A percentile compares a stretch with the other conserved stretches of the same genome.
Conservation (phyloP, 176 grass and related monocot genomes). For the Juncus inflexus region DNA sequence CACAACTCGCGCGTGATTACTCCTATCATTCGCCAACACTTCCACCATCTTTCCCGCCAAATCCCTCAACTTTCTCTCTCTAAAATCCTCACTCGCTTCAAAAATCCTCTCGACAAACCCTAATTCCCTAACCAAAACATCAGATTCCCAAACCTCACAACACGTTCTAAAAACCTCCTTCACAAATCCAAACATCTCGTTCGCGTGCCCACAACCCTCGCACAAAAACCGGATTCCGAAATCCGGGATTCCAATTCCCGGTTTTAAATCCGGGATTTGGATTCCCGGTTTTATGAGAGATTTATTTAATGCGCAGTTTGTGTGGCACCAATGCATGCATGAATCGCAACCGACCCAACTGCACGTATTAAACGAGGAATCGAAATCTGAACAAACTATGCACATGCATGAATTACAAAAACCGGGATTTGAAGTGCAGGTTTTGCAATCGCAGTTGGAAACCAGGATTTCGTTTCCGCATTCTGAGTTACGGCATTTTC, state of each 20-base stretch:
- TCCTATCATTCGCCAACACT: slow-evolving; percentile 46
- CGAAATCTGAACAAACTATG: slow-evolving; percentile 76
- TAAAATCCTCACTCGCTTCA: slow-evolving; percentile 54
- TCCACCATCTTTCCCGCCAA: slow-evolving; percentile 59
- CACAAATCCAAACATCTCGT: slow-evolving; percentile 98
- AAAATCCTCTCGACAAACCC: slow-evolving; percentile 71
- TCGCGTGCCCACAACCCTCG: slow-evolving; percentile 67
- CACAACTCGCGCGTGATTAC: slow-evolving; percentile 54
- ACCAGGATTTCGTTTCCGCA: slow-evolving; percentile 66
- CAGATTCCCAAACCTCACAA: slow-evolving; percentile 63
- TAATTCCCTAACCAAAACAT: slow-evolving; percentile 67
- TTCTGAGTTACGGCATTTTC: slow-evolving; percentile 75
- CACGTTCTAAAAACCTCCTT: slow-evolving; percentile 88
- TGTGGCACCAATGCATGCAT: slow-evolving; percentile 98
- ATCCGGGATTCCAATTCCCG: slow-evolving; percentile 35
- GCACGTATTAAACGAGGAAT: slow-evolving; percentile 84
- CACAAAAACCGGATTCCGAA: slow-evolving; percentile 76
- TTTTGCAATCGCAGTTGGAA: slow-evolving; percentile 78
- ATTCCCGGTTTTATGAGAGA: slow-evolving; percentile 54
- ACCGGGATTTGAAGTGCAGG: slow-evolving; percentile 55
- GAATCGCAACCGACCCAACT: slow-evolving; percentile 94
- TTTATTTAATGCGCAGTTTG: slow-evolving; percentile 63
- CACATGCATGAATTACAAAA: slow-evolving; percentile 96
- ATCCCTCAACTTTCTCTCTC: slow-evolving; percentile 57
- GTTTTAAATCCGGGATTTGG: not conserved